These are phyloP conservation scores for Rhodosporidiobolus sp. DNA, from an alignment of 768 basidiomycete genomes.

Conservation along the genomic window DNA sequence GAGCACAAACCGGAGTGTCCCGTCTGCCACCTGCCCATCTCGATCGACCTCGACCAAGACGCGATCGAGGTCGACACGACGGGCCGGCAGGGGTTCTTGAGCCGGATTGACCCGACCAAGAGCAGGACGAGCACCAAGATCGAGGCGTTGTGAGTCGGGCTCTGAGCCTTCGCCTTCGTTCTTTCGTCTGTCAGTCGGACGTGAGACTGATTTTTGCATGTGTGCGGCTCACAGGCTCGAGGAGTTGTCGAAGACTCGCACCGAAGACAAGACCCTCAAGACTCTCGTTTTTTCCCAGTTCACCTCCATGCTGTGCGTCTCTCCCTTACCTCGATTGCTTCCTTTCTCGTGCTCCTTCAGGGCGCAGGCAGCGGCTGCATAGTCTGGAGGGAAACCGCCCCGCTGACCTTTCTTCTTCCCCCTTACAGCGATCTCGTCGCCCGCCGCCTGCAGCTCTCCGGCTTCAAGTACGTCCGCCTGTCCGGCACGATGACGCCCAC, in stretches of 20 bases:
- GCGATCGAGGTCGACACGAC: constrained; percentile 77
- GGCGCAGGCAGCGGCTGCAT: not conserved
- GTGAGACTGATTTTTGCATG: too few relatives aligned
- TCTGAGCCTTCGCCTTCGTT: too few relatives aligned
- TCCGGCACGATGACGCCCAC: constrained; percentile 98
- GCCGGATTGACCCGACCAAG: constrained; percentile 77
- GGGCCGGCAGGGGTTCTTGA: constrained; percentile 84
- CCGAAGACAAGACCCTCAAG: constrained; percentile 85
- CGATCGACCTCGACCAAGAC: constrained; percentile 93
- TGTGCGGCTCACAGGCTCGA: constrained; percentile 59
- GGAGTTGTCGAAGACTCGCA: constrained; percentile 78
- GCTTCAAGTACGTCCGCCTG: constrained; percentile 85
- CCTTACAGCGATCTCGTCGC: constrained; percentile 72
- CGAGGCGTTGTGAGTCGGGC: constrained; percentile 64
- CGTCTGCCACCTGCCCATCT: constrained; percentile 84
- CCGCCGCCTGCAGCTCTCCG: constrained; percentile 82
- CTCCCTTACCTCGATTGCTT: not conserved
- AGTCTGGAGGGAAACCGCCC: too few relatives aligned
- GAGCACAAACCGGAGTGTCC: constrained; percentile 89
- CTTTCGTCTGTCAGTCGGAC: too few relatives aligned
- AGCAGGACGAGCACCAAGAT: constrained; percentile 98
- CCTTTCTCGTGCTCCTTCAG: too few relatives aligned
- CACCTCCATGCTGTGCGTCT: constrained; percentile 66
- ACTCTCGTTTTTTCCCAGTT: constrained; percentile 96
- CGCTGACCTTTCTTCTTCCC: not conserved